phyloP scores from a whole-genome alignment of 495 filamentous ascomycete species.

The Neurospora intermedia region DNA sequence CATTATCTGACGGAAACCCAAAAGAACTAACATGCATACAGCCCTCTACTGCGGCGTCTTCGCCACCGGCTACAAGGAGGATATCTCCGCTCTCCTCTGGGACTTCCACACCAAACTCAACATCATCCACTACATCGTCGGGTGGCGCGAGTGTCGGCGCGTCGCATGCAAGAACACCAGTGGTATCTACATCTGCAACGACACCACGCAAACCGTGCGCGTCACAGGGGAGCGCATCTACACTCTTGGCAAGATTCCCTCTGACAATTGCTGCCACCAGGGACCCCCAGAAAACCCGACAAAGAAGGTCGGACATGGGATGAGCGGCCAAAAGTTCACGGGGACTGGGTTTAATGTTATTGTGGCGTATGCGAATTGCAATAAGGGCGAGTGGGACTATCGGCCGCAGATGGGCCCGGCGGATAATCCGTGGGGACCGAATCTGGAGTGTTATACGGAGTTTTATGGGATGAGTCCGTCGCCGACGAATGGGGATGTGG shows the following conservation, averaged over 20 bases:
- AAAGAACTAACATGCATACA: not conserved
- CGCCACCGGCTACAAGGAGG: not conserved
- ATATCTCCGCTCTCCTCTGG: not conserved
- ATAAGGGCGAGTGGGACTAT: not conserved
- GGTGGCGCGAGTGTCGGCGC: not conserved
- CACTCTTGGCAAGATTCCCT: fast-evolving
- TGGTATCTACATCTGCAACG: slow-evolving; percentile 12
- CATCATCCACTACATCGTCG: not conserved
- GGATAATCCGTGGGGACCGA: slow-evolving; percentile 6
- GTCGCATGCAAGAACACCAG: slow-evolving; percentile 5
- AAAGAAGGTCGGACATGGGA: not conserved
- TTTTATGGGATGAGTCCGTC: not conserved
- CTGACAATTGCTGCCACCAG: slow-evolving; percentile 2
- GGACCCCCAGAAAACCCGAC: not conserved
- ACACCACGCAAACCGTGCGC: not conserved
- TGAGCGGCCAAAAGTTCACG: slow-evolving; percentile 4
- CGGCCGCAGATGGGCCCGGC: slow-evolving; percentile 1
- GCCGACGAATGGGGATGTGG: not conserved
- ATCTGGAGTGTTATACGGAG: not conserved
- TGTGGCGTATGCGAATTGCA: slow-evolving; percentile 6
- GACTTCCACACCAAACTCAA: not conserved
- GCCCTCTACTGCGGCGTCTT: slow-evolving; percentile 8
- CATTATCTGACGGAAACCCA: too few relatives aligned
- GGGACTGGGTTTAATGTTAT: slow-evolving; percentile 2
- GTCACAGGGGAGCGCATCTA: not conserved